Base-by-base conservation (phyloP, 2,329 filamentous ascomycete species). In the Fragosphaeria purpurea region DNA sequence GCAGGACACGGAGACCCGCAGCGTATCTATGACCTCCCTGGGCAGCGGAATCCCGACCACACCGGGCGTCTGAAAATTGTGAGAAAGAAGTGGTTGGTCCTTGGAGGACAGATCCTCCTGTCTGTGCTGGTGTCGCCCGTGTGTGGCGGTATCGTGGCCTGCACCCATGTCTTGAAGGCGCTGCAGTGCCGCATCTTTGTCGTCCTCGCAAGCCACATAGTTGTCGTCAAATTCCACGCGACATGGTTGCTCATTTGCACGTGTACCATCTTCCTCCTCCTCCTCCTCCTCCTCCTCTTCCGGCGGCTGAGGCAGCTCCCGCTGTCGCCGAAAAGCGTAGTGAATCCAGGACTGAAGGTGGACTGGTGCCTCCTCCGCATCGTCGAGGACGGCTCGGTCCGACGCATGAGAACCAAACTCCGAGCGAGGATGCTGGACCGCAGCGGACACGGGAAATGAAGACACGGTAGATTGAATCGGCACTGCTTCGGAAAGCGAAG, bases 1-100 rank as follows among this genome's bases (percentile, higher is more conserved):
- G 56, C 74, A 79, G 5, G 70, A 65, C 9, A 79, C 71, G 0
- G 73, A 77, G 6, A 78, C 69, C 33, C 73, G 66, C 4, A 81
- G 64, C 0, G 70, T 77, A 52, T 81, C 76, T 41, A 80, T 61
- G 3, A 78, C 67, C 32, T 79, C 70, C 1, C 73, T 70, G 0
- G 76, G 74, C 0, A 81, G 65, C 1, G 73, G 77, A 6, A 80
- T 49, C 5, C 50, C 56, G 1, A 56, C 50, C 7, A 50, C 39
- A 7, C 48, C 48, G 6, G 49, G 44, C 9, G 33, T 42, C 5
- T 33, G n/a, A 8, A 40, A 50, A 10, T 41, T 42, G 40, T 32
- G 30, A 6, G 34, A 31, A 30, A 40, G 44, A 7, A 52, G n/a
- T 30, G 52, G n/a, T 22, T 41, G 39, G 40, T 37, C 22, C 22